Evolutionary conservation across 805 yeast species (phyloP).

Genomic region (Scheffersomyces coipomensis): DNA sequence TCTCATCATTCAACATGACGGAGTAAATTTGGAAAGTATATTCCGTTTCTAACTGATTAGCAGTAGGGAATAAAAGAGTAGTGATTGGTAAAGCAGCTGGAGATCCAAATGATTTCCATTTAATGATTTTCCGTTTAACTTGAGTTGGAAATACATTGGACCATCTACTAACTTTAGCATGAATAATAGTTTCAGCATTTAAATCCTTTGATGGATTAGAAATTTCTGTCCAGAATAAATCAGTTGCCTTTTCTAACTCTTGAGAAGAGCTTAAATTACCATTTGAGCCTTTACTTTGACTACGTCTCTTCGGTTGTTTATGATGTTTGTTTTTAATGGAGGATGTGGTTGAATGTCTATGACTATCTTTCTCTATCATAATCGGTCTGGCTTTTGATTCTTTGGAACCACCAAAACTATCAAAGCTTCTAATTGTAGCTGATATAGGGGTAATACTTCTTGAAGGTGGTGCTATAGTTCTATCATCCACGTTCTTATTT

Average conservation of each 20-base stretch:
- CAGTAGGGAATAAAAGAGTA: slow-evolving; percentile 73
- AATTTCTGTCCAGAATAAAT: slow-evolving; percentile 33
- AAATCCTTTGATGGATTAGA: slow-evolving; percentile 74
- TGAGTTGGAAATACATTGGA: slow-evolving; percentile 80
- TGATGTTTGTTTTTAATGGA: neutral
- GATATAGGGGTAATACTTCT: slow-evolving; percentile 1
- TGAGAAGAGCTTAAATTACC: neutral
- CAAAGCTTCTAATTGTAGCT: slow-evolving; percentile 1
- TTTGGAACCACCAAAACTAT: neutral
- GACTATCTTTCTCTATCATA: neutral
- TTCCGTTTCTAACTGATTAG: slow-evolving; percentile 63
- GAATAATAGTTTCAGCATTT: slow-evolving; percentile 50
- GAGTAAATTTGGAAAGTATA: slow-evolving; percentile 85
- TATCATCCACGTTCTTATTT: slow-evolving; percentile 26
- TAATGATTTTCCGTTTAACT: slow-evolving; percentile 64
- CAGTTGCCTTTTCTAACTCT: slow-evolving; percentile 7
- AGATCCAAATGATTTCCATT: slow-evolving; percentile 90
- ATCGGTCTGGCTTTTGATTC: neutral
- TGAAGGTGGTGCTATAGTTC: neutral
- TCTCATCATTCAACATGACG: slow-evolving; percentile 63
- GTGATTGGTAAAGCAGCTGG: slow-evolving; percentile 92
- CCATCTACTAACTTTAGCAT: slow-evolving; percentile 82
- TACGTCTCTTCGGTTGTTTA: neutral
- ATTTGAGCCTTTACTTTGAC: neutral
- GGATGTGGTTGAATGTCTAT: neutral